Percentiles rank a stretch among this genome's conserved stretches.
phyloP scores from a whole-genome alignment of 1,139 yeast genomes.

The Hyphopichia wangnamkhiaoensis region DNA sequence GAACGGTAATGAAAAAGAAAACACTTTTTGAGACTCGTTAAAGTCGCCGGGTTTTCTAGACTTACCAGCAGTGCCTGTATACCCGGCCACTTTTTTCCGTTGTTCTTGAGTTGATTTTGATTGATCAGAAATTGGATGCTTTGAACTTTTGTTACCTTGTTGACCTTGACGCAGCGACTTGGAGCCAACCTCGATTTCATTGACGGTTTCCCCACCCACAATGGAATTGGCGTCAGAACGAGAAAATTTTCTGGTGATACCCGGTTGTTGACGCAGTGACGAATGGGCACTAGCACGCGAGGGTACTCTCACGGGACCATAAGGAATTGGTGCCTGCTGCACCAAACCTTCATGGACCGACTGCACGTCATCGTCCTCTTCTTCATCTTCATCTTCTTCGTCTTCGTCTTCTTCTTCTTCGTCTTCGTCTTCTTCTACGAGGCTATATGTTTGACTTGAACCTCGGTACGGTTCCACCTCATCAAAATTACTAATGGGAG shows the following conservation, averaged over 20 bases:
- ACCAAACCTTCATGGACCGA: neutral
- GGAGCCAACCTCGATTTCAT: constrained; percentile 10
- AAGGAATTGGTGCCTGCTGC: too few relatives aligned
- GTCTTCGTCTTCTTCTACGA: constrained; percentile 2
- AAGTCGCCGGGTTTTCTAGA: constrained; percentile 12
- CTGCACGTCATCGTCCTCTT: neutral
- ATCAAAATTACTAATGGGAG: constrained; percentile 1
- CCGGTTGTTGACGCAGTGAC: too few relatives aligned
- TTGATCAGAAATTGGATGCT: constrained; percentile 16
- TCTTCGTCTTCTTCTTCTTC: constrained; percentile 2
- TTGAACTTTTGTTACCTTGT: too few relatives aligned
- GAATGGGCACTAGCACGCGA: too few relatives aligned
- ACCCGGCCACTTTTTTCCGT: neutral
- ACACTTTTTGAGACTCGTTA: constrained; percentile 30
- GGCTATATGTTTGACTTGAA: too few relatives aligned
- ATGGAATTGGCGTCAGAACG: constrained; percentile 38
- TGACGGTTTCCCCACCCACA: constrained; percentile 39
- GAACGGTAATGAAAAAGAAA: constrained; percentile 43
- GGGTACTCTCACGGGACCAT: too few relatives aligned
- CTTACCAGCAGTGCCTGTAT: too few relatives aligned
- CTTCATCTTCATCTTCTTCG: constrained; percentile 1
- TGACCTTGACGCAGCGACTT: constrained; percentile 3
- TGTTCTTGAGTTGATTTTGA: constrained; percentile 14
- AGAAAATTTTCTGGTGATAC: constrained; percentile 18
- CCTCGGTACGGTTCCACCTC: too few relatives aligned